Conservation (phyloP, 2,329 filamentous ascomycete genomes). For the Eutypa lata region DNA sequence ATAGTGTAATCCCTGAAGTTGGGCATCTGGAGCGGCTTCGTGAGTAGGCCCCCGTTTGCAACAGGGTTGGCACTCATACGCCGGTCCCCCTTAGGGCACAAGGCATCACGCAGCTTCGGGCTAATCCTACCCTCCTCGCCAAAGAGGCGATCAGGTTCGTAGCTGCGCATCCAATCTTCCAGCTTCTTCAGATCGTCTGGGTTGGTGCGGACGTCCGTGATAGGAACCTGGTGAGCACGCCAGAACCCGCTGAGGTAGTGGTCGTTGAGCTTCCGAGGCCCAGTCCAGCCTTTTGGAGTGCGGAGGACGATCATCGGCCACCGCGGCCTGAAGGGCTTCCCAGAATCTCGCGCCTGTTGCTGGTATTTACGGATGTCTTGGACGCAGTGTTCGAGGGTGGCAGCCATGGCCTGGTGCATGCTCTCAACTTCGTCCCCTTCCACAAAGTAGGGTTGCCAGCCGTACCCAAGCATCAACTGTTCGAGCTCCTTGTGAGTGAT, state of each 20-base stretch:
- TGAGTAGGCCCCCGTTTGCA: slow-evolving; percentile 66
- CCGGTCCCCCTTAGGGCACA: slow-evolving; percentile 62
- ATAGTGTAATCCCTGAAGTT: slow-evolving; percentile 68
- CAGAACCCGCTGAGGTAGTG: slow-evolving; percentile 75
- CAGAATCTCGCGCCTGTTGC: slow-evolving; percentile 67
- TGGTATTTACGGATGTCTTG: slow-evolving; percentile 66
- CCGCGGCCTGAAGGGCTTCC: slow-evolving; percentile 65
- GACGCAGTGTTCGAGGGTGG: slow-evolving; percentile 70
- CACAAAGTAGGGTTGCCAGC: slow-evolving; percentile 78
- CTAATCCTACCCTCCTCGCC: slow-evolving; percentile 61
- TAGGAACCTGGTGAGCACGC: slow-evolving; percentile 75
- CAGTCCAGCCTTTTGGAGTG: slow-evolving; percentile 78
- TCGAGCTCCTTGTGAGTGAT: slow-evolving; percentile 72
- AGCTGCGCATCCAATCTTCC: slow-evolving; percentile 75
- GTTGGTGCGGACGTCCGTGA: slow-evolving; percentile 66
- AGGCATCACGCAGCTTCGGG: slow-evolving; percentile 53
- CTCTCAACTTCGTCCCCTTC: slow-evolving; percentile 69
- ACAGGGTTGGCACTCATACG: slow-evolving; percentile 79
- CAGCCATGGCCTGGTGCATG: slow-evolving; percentile 82
- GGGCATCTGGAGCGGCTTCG: slow-evolving; percentile 65
- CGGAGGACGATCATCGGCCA: slow-evolving; percentile 81
- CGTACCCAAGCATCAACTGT: slow-evolving; percentile 68
- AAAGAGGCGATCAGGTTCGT: slow-evolving; percentile 71
- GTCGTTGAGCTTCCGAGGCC: slow-evolving; percentile 66
- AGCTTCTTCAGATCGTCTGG: slow-evolving; percentile 63